A percentile compares a stretch with the other conserved stretches of the same genome.
These are phyloP conservation scores for Trichomonas tenax DNA, from an alignment of 208 protist species.

Conservation along the genomic window DNA sequence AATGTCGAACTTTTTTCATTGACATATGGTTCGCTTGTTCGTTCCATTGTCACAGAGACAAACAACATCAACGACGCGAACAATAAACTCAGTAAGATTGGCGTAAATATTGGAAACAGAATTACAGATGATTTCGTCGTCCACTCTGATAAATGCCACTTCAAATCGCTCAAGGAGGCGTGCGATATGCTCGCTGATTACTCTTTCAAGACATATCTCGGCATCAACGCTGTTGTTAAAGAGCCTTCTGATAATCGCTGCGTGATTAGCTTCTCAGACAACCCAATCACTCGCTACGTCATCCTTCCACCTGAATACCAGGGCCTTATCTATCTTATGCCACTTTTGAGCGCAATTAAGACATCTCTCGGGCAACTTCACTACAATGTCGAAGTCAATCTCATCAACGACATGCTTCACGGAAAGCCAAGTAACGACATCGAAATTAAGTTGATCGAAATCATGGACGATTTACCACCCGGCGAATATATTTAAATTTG, in stretches of 20 bases:
- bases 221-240: background rate
- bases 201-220: constrained; percentile 8
- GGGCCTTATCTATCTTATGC: background rate
- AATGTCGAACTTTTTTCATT: background rate
- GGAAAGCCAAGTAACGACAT: background rate
- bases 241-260: background rate
- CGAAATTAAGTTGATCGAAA: constrained; percentile 10
- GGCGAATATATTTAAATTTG: constrained; percentile 14
- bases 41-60: background rate
- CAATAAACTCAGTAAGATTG: background rate
- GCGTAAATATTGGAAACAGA: background rate
- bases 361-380: background rate
- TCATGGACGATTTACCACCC: background rate
- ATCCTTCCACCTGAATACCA: background rate
- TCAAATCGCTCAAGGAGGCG: background rate
- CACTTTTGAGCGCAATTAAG: background rate
- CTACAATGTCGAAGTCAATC: background rate
- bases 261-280: background rate
- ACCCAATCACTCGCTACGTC: background rate
- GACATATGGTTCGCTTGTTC: background rate
- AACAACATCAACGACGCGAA: constrained; percentile 14
- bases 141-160: background rate
- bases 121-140: constrained; percentile 14
- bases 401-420: background rate
- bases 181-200: background rate